phyloP scores from a whole-genome alignment of 805 yeast species.

The Blastobotrys parvus region DNA sequence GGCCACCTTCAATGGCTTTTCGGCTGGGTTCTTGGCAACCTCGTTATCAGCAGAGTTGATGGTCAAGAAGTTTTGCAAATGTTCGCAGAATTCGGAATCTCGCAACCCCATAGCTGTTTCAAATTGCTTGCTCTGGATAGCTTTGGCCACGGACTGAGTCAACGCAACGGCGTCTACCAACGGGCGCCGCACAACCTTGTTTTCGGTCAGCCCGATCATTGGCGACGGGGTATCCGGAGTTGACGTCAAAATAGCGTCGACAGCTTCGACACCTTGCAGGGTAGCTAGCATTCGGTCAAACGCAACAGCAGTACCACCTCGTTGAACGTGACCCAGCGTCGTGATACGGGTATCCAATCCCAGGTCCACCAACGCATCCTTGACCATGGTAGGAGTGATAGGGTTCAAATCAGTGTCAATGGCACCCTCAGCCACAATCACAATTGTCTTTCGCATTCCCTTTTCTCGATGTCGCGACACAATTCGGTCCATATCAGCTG shows the following conservation, averaged over 20 bases:
- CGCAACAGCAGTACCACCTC: constrained; percentile 98
- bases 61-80: constrained; percentile 61
- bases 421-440: constrained; percentile 98
- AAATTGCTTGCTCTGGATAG: constrained; percentile 72
- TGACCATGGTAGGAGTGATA: constrained; percentile 72
- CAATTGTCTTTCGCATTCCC: constrained; percentile 92
- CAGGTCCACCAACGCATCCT: constrained; percentile 69
- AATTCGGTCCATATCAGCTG: constrained; percentile 64
- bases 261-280: constrained; percentile 96
- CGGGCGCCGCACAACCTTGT: constrained; percentile 76
- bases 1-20: constrained; percentile 63
- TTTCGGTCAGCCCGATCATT: constrained; percentile 82
- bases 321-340: constrained; percentile 93
- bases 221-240: constrained; percentile 93
- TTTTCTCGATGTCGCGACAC: constrained; percentile 70
- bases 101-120: constrained; percentile 80
- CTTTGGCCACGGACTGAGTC: constrained; percentile 85
- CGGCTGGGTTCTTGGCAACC: constrained; percentile 48
- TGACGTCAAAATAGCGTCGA: constrained; percentile 78
- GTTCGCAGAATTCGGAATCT: constrained; percentile 81
- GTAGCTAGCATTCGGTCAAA: constrained; percentile 88
- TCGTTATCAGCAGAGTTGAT: constrained; percentile 63
- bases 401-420: constrained; percentile 73
- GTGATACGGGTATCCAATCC: constrained; percentile 95
- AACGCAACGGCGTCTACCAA: constrained; percentile 82